Evolutionary conservation across 352 stramenopile genomes (phyloP).

Genomic region (Globisporangium spinosum): DNA sequence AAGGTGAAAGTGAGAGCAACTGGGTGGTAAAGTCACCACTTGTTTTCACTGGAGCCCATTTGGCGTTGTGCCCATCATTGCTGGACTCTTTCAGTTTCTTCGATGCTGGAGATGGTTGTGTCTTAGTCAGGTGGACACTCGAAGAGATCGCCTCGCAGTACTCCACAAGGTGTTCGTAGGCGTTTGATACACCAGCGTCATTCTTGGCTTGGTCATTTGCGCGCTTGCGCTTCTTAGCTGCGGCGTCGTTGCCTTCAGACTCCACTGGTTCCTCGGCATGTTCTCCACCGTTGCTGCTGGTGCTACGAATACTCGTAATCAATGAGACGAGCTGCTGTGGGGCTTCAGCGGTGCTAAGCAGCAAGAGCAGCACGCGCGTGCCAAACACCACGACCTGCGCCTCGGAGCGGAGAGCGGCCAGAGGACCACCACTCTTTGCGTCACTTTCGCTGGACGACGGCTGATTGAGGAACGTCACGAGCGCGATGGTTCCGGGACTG

Average conservation of each 20-base stretch:
- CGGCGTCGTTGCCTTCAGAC: neutral
- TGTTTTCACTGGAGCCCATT: slow-evolving; percentile 12
- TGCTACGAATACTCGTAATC: slow-evolving; percentile 25
- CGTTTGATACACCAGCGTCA: slow-evolving; percentile 18
- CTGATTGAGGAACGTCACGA: slow-evolving; percentile 47
- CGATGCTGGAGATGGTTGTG: neutral
- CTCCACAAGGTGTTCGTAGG: slow-evolving; percentile 34
- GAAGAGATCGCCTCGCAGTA: slow-evolving; percentile 23
- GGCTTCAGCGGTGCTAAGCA: slow-evolving; percentile 30
- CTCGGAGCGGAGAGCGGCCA: slow-evolving; percentile 26
- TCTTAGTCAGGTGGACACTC: neutral
- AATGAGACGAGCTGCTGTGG: slow-evolving; percentile 38
- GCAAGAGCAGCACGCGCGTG: slow-evolving; percentile 36
- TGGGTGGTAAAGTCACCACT: slow-evolving; percentile 12
- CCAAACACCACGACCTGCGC: slow-evolving; percentile 32
- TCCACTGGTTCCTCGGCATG: neutral
- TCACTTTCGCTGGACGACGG: neutral
- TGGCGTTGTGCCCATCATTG: neutral
- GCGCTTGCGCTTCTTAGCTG: slow-evolving; percentile 24
- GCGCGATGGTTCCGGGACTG: slow-evolving; percentile 45
- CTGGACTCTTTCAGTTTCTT: slow-evolving; percentile 14
- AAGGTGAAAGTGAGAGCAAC: slow-evolving; percentile 22
- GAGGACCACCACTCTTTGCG: neutral
- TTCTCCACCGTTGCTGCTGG: neutral
- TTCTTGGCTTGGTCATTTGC: neutral